Percentiles rank a stretch among this genome's conserved stretches.
These are phyloP conservation scores for Ustilago sp. DNA, from an alignment of 1,284 basidiomycete species.

Conservation along the genomic window DNA sequence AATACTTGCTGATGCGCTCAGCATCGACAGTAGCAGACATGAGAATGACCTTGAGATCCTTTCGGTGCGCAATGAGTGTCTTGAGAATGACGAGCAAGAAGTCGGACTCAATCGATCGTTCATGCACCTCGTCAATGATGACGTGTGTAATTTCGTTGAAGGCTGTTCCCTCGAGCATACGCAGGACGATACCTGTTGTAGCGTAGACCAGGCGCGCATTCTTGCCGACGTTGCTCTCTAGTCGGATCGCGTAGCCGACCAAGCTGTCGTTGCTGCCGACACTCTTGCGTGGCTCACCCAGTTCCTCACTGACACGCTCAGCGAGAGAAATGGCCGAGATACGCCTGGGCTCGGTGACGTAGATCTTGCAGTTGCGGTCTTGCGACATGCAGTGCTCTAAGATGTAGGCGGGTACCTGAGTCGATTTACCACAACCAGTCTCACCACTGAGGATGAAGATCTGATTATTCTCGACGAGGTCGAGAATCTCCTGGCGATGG, in stretches of 20 bases:
- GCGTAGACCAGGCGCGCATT: slow-evolving; percentile 72
- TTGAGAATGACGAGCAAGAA: slow-evolving; percentile 96
- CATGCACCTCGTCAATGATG: slow-evolving; percentile 89
- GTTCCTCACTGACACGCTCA: slow-evolving; percentile 91
- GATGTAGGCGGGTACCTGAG: slow-evolving; percentile 94
- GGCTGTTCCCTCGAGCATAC: slow-evolving; percentile 91
- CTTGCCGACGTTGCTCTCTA: slow-evolving; percentile 80
- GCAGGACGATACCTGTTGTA: slow-evolving; percentile 94
- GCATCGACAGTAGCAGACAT: slow-evolving; percentile 98
- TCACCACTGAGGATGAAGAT: slow-evolving; percentile 95
- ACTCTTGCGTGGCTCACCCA: slow-evolving; percentile 85
- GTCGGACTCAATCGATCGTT: slow-evolving; percentile 96
- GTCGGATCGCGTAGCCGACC: slow-evolving; percentile 93
- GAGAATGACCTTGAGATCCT: slow-evolving; percentile 88
- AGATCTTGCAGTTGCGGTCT: slow-evolving; percentile 89
- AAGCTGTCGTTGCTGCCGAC: slow-evolving; percentile 84
- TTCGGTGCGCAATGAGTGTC: slow-evolving; percentile 82
- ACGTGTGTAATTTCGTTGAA: slow-evolving; percentile 96
- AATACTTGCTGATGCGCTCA: slow-evolving; percentile 92
- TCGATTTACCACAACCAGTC: slow-evolving; percentile 98
- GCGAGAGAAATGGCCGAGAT: slow-evolving; percentile 98
- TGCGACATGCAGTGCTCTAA: slow-evolving; percentile 87
- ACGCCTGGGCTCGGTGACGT: slow-evolving; percentile 93
- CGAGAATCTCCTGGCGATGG: slow-evolving; percentile 82
- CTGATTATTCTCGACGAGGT: slow-evolving; percentile 81